phyloP scores from a whole-genome alignment of 2,329 filamentous ascomycete genomes.

The Fusarium austroafricanum region DNA sequence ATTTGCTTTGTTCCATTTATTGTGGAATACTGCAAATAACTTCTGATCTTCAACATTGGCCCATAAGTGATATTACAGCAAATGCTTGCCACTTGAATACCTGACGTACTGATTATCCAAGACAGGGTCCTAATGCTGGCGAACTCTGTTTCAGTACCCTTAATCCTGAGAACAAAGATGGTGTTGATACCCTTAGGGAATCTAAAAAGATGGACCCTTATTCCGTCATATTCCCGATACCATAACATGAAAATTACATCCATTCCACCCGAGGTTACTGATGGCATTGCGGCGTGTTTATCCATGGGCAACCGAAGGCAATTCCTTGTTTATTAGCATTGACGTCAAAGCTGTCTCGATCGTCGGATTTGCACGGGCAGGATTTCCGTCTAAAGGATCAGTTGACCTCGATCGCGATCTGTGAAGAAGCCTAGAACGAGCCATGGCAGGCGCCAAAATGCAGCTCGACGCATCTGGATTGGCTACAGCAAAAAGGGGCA shows the following conservation, averaged over 20 bases:
- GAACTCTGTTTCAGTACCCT: constrained; percentile 12
- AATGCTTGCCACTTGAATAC: background rate
- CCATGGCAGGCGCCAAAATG: constrained; percentile 25
- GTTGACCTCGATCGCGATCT: constrained; percentile 38
- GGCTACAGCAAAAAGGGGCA: constrained; percentile 22
- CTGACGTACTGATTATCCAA: constrained; percentile 6
- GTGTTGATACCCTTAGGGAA: constrained; percentile 35
- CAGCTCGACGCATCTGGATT: constrained; percentile 29
- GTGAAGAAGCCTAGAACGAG: constrained; percentile 21
- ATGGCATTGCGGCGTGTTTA: background rate
- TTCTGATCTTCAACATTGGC: background rate
- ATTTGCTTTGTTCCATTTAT: background rate
- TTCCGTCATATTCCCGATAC: constrained; percentile 15
- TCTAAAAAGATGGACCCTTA: constrained; percentile 25
- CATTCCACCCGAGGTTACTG: background rate
- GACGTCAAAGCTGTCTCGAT: constrained; percentile 34
- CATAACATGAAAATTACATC: background rate
- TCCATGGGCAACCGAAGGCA: constrained; percentile 8
- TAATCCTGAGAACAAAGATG: constrained; percentile 1
- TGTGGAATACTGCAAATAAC: background rate
- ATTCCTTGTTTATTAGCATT: constrained; percentile 25
- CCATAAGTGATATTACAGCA: background rate
- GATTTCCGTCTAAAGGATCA: constrained; percentile 20
- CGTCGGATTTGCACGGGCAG: constrained; percentile 26
- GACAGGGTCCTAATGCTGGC: background rate